Conservation (phyloP, 2,329 filamentous ascomycete species). For the Sporothrix curviconia region DNA sequence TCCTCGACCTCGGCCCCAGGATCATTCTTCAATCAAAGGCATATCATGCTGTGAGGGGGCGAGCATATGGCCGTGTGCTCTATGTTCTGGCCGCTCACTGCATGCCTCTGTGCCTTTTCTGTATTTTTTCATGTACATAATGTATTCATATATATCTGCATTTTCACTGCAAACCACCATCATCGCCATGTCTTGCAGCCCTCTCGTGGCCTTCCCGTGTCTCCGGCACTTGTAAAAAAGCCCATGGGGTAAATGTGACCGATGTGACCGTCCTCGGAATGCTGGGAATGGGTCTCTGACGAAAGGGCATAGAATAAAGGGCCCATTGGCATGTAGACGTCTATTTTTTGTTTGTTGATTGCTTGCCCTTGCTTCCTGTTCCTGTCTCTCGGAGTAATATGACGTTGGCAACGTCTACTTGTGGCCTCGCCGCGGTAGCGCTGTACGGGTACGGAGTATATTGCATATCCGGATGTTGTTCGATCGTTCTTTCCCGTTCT, state of each 20-base stretch:
- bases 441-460: too few species aligned
- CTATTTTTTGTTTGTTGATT: constrained; percentile 6
- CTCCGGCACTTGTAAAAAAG: neutral
- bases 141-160: constrained; percentile 16
- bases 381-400: neutral
- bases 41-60: neutral
- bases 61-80: neutral
- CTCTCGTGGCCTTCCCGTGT: neutral
- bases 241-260: neutral
- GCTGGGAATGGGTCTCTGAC: neutral
- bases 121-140: constrained; percentile 19
- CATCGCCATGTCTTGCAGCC: neutral
- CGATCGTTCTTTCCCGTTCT: neutral
- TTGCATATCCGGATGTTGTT: too few species aligned
- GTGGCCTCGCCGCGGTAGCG: too few species aligned
- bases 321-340: neutral
- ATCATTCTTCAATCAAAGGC: neutral
- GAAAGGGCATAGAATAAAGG: neutral
- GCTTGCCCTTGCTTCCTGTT: neutral
- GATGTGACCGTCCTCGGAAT: neutral
- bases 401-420: too few species aligned
- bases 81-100: neutral
- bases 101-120: constrained; percentile 1
- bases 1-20: neutral
- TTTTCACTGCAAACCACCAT: neutral